Evolutionary conservation across 2,329 filamentous ascomycete genomes (phyloP), one percentile per base, ranked within the genome.

Genomic region (Whalleya microplaca): DNA sequence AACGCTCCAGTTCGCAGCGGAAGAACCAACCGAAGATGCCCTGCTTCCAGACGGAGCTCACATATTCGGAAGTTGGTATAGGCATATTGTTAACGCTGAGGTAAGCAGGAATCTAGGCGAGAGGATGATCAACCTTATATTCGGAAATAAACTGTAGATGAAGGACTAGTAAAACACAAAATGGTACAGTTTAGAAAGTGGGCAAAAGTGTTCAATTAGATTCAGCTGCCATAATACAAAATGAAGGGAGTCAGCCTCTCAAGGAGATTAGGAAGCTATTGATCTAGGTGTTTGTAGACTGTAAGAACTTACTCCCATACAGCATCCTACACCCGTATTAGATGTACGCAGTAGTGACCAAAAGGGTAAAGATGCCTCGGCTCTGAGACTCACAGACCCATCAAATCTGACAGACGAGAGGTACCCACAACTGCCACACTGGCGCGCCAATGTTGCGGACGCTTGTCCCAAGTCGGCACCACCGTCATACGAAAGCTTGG

Each of bases 41-140:
- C 75, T 96, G 89, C 66, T 83, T 87, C 92, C 93, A 97, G 66
- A 92, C 85, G 56, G 86, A 82, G 74, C 91, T 96, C 64, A 97
- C 72, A 69, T 92, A 96, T 59, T 90, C 82, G 50, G 86, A 87
- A 66, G 86, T 87, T 7, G 88, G 83, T 48, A 92, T 73, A 29
- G 88, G 76, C 90, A 92, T 93, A 44, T 59, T 78, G 57, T n/a
- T 41, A 21, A 20, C 43, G 46, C 23, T 27, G 41, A 32, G 54
- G 48, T 48, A 52, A 52, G 52, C 37, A 45, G 20, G 18, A 37
- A 51, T 55, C 51, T 43, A 52, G 49, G 51, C n/a, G 45, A 45
- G 45, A 53, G 21, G 40, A 37, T 16, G 14, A 37, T 12, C 32
- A 37, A 37, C 27, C 12, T 5, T 29, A 29, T 29, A 29, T 29